Evolutionary conservation across 768 basidiomycete genomes (phyloP), one percentile per base, ranked within the genome.

Genomic region (Mycena haematopus): DNA sequence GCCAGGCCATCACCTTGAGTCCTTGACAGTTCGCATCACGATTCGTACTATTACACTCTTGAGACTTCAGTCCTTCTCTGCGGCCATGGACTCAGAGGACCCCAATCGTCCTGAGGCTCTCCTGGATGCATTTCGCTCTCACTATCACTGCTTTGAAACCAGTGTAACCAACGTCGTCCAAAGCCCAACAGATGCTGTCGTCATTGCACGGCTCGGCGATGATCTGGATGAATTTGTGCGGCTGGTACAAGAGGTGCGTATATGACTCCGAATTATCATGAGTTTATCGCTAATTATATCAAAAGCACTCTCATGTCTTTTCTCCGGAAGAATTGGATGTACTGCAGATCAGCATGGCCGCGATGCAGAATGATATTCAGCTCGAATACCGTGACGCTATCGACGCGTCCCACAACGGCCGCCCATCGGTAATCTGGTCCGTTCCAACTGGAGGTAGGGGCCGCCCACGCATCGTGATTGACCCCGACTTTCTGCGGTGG

Each of bases 401-500:
- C 2, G 46, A 50, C 19, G 21, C 35, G 1, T 59, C 58, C 3
- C 58, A 53, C 35, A n/a, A 60, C 27, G 59, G 59, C 1, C 25
- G 9, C 6, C 59, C 59, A 7, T n/a, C 22, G 6, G 22, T 60
- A 0, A 31, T 56, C 3, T 25, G 57, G 6, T 10, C 8, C 1
- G 33, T 54, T 14, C 50, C 21, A 6, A 69, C 69, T n/a, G 68
- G 68, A 8, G 44, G 42, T 10, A 63, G 29, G 21, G 75, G 75
- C 0, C 68, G 70, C 4, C 75, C 75, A 1, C 59, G 68, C 4
- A 65, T 74, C 2, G 63, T 68, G 3, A 74, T 76, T 19, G 69
- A 77, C 35, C 65, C 62, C 1, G 53, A 65, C 3, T 67, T 75
- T 50, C 63, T 75, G 1, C 25, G 56, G 21, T 50, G 61, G 51